Evolutionary conservation across 2,329 filamentous ascomycete genomes (phyloP).

Genomic region (Paecilomyces formosus): DNA sequence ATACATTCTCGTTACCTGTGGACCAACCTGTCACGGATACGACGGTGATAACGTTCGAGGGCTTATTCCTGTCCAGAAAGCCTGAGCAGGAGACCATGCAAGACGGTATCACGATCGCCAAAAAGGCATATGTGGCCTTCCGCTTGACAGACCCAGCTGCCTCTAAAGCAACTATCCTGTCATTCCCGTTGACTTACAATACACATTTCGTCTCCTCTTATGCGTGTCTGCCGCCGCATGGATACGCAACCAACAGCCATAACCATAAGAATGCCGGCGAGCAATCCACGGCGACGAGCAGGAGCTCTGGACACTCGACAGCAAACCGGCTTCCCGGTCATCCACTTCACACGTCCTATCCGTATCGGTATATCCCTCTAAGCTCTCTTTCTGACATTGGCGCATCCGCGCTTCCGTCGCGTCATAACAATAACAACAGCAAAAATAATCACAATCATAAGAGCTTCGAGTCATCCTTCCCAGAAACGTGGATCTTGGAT

Average conservation of each 20-base stretch:
- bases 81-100: conserved; percentile 6
- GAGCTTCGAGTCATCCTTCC: conserved; percentile 5
- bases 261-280: neutral
- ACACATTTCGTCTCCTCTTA: conserved; percentile 49
- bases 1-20: conserved; percentile 30
- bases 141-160: conserved; percentile 1
- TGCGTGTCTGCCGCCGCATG: conserved; percentile 43
- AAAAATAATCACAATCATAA: neutral
- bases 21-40: conserved; percentile 16
- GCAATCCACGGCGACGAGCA: neutral
- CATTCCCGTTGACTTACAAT: conserved; percentile 41
- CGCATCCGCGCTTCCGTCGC: conserved; percentile 7
- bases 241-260: conserved; percentile 14
- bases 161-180: conserved; percentile 12
- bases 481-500: conserved; percentile 24
- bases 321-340: conserved; percentile 29
- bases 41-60: conserved; percentile 14
- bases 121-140: conserved; percentile 21
- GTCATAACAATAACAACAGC: neutral
- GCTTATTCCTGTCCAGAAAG: conserved; percentile 18
- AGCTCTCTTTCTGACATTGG: conserved; percentile 12
- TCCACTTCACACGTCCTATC: conserved; percentile 28
- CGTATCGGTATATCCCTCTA: conserved; percentile 24
- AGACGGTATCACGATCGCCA: conserved; percentile 12
- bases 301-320: neutral